These are phyloP conservation scores for Lobulomyces angularis DNA, from an alignment of 192 early-diverging fungal genomes.

Conservation along the genomic window DNA sequence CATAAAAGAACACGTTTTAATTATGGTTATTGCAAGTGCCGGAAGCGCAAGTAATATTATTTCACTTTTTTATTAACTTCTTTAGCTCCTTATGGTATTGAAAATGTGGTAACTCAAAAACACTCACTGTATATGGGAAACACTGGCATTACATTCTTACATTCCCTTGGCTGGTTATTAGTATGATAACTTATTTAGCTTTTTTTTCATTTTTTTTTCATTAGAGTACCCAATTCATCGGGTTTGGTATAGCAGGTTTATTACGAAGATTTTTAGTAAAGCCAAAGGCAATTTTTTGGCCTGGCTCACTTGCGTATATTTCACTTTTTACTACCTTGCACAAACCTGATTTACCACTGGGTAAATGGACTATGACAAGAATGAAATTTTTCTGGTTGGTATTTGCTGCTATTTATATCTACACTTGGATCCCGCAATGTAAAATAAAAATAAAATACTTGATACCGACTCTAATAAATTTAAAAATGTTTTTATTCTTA, in stretches of 20 bases:
- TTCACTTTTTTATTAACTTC: not conserved
- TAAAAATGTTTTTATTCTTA: no score
- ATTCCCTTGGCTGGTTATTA: conserved; percentile 6
- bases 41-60: no score
- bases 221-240: conserved; percentile 54
- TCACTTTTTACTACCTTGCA: conserved; percentile 70
- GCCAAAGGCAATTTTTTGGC: conserved; percentile 82
- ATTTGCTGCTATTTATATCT: conserved; percentile 9
- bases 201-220: conserved; percentile 41
- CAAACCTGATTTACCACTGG: conserved; percentile 16
- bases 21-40: conserved; percentile 61
- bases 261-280: conserved; percentile 71
- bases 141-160: conserved; percentile 10
- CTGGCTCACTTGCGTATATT: conserved; percentile 57
- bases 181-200: conserved; percentile 10
- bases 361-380: conserved; percentile 10
- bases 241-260: conserved; percentile 58
- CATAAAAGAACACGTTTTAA: conserved; percentile 81
- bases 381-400: conserved; percentile 15
- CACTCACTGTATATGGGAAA: conserved; percentile 9
- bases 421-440: conserved; percentile 11
- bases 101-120: conserved; percentile 21
- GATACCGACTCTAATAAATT: no score
- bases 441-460: no score
- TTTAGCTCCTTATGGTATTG: conserved; percentile 38